phyloP scores from a whole-genome alignment of 495 filamentous ascomycete genomes.

The Tuber calosporum region DNA sequence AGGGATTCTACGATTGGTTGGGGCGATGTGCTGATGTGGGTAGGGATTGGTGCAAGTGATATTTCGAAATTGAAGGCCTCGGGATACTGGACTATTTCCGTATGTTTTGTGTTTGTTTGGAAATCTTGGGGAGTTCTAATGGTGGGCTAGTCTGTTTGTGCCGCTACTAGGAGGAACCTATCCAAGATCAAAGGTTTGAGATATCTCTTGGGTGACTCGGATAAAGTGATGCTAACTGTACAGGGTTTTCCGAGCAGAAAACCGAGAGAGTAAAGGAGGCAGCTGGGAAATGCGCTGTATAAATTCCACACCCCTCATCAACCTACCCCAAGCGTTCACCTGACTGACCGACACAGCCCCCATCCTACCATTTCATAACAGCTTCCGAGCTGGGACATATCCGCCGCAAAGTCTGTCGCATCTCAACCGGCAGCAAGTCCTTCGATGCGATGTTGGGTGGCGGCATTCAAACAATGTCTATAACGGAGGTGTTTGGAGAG shows the following conservation, averaged over 20 bases:
- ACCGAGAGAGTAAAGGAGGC: constrained; percentile 79
- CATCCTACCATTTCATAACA: constrained; percentile 64
- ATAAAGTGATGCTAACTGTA: constrained; percentile 2
- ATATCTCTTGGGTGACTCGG: neutral
- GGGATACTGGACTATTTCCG: constrained; percentile 65
- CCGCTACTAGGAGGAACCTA: constrained; percentile 58
- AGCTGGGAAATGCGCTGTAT: constrained; percentile 61
- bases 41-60: constrained; percentile 65
- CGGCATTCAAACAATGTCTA: constrained; percentile 73
- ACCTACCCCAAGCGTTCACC: neutral
- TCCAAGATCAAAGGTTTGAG: constrained; percentile 61
- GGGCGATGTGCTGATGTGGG: constrained; percentile 19
- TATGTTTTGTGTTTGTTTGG: constrained; percentile 40
- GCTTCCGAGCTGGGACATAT: constrained; percentile 63
- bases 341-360: constrained; percentile 47
- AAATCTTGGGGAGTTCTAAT: neutral
- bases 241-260: constrained; percentile 65
- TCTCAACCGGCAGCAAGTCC: constrained; percentile 70
- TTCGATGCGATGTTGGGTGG: constrained; percentile 66
- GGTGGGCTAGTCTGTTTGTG: constrained; percentile 51
- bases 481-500: constrained; percentile 69
- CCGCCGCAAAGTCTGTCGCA: constrained; percentile 60
- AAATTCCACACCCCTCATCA: constrained; percentile 14
- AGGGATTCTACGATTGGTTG: neutral
- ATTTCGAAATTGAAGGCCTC: constrained; percentile 67